Evolutionary conservation across 805 yeast species (phyloP).

Genomic region (Cyberlindnera xylosilytica): DNA sequence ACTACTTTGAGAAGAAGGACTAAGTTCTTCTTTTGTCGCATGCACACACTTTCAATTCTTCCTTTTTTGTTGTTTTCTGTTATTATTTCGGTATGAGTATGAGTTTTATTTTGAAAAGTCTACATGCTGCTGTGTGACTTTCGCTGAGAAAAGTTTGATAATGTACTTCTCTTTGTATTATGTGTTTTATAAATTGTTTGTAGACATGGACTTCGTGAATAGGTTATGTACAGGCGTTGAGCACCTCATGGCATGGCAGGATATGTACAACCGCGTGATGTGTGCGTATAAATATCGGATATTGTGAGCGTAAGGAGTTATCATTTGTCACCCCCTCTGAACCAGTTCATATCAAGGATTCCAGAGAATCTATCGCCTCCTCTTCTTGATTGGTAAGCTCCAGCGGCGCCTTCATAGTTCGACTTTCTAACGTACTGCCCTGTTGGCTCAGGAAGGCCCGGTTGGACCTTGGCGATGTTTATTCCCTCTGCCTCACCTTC

Average conservation of each 20-base stretch:
- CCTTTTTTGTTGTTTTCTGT: neutral
- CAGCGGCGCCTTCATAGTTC: slow-evolving; percentile 67
- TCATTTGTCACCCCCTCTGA: slow-evolving; percentile 15
- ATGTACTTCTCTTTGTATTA: too few species aligned
- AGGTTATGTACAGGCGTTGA: too few species aligned
- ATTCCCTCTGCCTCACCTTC: slow-evolving; percentile 9
- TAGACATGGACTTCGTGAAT: too few species aligned
- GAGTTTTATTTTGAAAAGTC: too few species aligned
- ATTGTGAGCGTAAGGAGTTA: too few species aligned
- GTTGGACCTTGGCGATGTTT: slow-evolving; percentile 40
- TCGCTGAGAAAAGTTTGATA: too few species aligned
- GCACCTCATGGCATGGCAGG: too few species aligned
- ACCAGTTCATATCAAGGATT: slow-evolving; percentile 24
- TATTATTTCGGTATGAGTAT: too few species aligned
- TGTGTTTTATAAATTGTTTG: too few species aligned
- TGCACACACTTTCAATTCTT: neutral
- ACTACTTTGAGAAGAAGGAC: slow-evolving; percentile 64
- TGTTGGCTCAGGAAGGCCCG: slow-evolving; percentile 51
- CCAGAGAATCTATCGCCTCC: slow-evolving; percentile 47
- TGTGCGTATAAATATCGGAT: too few species aligned
- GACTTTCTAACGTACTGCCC: slow-evolving; percentile 46
- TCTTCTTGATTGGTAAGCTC: slow-evolving; percentile 53
- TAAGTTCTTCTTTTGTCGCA: slow-evolving; percentile 23
- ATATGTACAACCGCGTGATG: too few species aligned
- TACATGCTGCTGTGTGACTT: too few species aligned